Evolutionary conservation across 2,329 filamentous ascomycete genomes (phyloP), one percentile per base, ranked within the genome.

Genomic region (Fusarium protoensiforme): DNA sequence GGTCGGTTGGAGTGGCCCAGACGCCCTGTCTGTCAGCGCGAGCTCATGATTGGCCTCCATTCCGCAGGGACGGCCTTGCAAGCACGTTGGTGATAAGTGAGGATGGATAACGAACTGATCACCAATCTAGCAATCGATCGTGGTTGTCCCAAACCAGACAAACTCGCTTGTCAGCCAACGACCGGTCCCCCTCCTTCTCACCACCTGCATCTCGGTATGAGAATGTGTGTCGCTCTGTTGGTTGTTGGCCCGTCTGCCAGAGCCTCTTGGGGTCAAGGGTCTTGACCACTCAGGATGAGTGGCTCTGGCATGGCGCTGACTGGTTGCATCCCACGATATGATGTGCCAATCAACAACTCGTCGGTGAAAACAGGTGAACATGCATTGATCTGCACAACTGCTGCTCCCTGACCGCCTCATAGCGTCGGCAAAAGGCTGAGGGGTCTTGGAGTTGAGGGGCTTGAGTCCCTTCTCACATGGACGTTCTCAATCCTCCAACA

Each of bases 21-120:
- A 38, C 64, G 48, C 39, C 35, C 59, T 33, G 43, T 56, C 33
- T 29, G 58, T 61, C 35, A 64, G 41, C 46, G 56, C 59, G 57
- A 57, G 14, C 48, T 29, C 35, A n/a, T 29, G 38, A 51, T 63
- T 61, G 27, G 46, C 36, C 43, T 63, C 64, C 38, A 22, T 60
- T 14, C 22, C 43, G 33, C 24, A 33, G 27, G 39, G 39, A 36
- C 29, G 35, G 43, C 18, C 29, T 56, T 36, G 39, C 33, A 24
- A 46, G 46, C 51, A 51, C 27, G 59, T 53, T 62, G 43, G 60
- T 51, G 59, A 56, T 29, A 31, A 51, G 24, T 46, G 16, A 51
- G 14, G 29, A 24, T 61, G 20, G 54, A 33, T 22, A 35, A 20
- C 18, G 27, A 22, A 11, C 24, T 61, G 29, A 24, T 61, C 41